phyloP scores from a whole-genome alignment of 164 flowering plant species.

The Pachysandra terminalis region DNA sequence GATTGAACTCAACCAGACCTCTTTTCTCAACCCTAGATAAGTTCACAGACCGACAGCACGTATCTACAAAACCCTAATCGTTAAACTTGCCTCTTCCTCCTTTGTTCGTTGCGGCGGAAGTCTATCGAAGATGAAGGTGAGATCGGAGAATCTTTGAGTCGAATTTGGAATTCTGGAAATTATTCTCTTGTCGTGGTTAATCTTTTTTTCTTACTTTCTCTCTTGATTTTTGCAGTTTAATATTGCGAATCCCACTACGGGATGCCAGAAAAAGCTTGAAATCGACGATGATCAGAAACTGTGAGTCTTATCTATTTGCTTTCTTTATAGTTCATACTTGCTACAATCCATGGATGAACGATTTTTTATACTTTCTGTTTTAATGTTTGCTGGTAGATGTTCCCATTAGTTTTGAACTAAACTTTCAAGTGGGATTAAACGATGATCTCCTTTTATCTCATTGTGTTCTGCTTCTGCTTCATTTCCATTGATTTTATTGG shows the following conservation, averaged over 20 bases:
- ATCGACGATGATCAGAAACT: conserved; percentile 36
- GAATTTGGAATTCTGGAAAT: too few species aligned
- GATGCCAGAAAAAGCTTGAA: conserved; percentile 38
- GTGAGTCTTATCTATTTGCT: conserved; percentile 16
- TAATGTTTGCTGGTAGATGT: too few species aligned
- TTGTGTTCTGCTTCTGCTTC: too few species aligned
- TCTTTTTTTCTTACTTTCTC: not conserved
- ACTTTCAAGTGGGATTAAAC: too few species aligned
- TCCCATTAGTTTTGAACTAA: too few species aligned
- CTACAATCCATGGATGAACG: not conserved
- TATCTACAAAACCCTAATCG: too few species aligned
- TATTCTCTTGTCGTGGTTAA: not conserved
- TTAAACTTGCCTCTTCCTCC: not conserved
- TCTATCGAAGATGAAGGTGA: conserved; percentile 13
- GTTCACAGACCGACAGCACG: too few species aligned
- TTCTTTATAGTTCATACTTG: not conserved
- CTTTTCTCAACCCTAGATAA: too few species aligned
- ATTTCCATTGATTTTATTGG: too few species aligned
- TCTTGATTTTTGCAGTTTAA: conserved; percentile 25
- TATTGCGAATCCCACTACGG: conserved; percentile 36
- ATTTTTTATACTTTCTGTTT: not conserved
- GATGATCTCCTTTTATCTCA: too few species aligned
- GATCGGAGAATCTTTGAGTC: not conserved
- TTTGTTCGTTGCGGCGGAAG: not conserved
- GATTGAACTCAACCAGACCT: too few species aligned